A percentile compares a stretch with the other conserved stretches of the same genome.
Conservation (phyloP, 2,329 filamentous ascomycete species). For the Hypoxylon sp. region DNA sequence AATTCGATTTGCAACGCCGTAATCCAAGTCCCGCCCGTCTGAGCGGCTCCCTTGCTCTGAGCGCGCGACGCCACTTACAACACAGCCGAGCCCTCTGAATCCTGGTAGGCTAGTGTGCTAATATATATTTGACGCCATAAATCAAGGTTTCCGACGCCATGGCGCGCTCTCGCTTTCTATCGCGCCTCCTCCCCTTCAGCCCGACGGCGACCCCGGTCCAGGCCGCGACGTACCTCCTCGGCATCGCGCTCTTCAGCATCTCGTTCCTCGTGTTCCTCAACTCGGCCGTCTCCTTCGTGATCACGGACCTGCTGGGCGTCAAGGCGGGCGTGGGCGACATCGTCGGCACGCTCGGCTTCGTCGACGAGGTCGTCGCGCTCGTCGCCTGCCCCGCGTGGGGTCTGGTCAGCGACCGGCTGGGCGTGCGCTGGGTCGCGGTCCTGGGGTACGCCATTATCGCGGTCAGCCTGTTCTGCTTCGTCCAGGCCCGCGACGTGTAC, state of each 20-base stretch:
- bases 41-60: constrained; percentile 8
- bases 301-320: constrained; percentile 83
- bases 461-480: constrained; percentile 80
- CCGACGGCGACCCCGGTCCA: constrained; percentile 70
- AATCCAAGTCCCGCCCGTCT: constrained; percentile 21
- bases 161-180: constrained; percentile 37
- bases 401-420: constrained; percentile 79
- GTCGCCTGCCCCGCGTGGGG: constrained; percentile 86
- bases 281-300: constrained; percentile 84
- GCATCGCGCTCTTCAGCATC: constrained; percentile 87
- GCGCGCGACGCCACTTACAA: constrained; percentile 1
- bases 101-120: too few relatives aligned
- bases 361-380: constrained; percentile 84
- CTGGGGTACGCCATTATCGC: constrained; percentile 87
- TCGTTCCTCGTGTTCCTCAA: constrained; percentile 92
- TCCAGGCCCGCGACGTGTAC: constrained; percentile 88
- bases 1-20: constrained; percentile 6
- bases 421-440: constrained; percentile 78
- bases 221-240: constrained; percentile 81
- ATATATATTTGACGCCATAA: too few relatives aligned
- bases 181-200: constrained; percentile 68
- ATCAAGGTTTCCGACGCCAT: constrained; percentile 16
- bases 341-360: constrained; percentile 87
- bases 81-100: constrained; percentile 21
- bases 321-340: constrained; percentile 81